Evolutionary conservation across 768 basidiomycete genomes (phyloP), one percentile per base, ranked within the genome.

Genomic region (Daedaleopsis nitida): DNA sequence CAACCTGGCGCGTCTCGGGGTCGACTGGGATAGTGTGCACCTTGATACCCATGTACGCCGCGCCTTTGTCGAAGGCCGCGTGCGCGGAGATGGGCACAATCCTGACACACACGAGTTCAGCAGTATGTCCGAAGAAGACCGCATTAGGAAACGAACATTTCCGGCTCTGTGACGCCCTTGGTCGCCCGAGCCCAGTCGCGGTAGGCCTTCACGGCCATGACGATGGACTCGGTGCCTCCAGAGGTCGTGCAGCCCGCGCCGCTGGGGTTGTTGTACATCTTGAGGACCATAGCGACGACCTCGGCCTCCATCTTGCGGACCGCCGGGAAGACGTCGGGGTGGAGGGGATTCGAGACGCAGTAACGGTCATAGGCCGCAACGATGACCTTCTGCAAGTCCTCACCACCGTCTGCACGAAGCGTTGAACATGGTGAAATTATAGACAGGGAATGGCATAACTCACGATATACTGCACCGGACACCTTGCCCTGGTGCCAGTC

Each of bases 241-340:
- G 90, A 90, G 1, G 96, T 99, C 74, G 96, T 98, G 7, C 87
- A 88, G 13, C 96, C 96, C 12, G 94, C 92, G 16, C 94, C 94
- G 52, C 83, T 77, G 1, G 94, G 90, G 64, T 89, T 87, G 69
- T 92, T 87, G 77, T 90, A 98, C 80, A 96, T 80, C 59, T 83
- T 82, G 50, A 96, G 79, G 62, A 88, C 91, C 89, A 94, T 94
- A 11, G 91, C 80, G 47, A 96, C 93, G 27, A 96, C 84, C 69
- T 98, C 96, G 16, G 94, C 92, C 69, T 99, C 96, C 96, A 99
- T 99, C 77, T 96, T 95, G 51, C 96, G 83, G 12, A 97, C 76
- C 0, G 92, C 89, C 1, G 96, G 96, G 75, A 97, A 97, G 47
- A 95, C 86, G 58, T 95, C 93, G 0, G 96, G 94, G 68, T 98